phyloP scores from a whole-genome alignment of 164 flowering plant species.

The Berberis vulgaris region DNA sequence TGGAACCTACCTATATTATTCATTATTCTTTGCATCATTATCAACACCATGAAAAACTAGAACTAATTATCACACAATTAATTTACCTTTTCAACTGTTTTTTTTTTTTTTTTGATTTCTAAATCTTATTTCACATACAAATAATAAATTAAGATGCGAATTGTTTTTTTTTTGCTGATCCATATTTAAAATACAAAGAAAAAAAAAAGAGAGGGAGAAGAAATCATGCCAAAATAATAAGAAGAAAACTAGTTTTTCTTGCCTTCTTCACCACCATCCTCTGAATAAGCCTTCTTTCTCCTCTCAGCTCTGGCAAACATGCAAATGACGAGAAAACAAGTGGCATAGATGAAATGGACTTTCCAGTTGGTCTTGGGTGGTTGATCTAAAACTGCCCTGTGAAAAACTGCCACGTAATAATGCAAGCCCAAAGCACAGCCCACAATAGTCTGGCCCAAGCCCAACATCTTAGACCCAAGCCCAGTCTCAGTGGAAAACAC shows the following conservation, averaged over 20 bases:
- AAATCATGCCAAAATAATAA: neutral
- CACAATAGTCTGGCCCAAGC: slow-evolving; percentile 71
- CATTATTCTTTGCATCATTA: too few species aligned
- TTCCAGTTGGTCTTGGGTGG: slow-evolving; percentile 89
- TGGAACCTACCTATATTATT: too few species aligned
- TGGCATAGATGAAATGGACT: slow-evolving; percentile 77
- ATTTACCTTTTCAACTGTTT: too few species aligned
- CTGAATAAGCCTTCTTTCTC: slow-evolving; percentile 86
- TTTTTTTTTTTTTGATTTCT: too few species aligned
- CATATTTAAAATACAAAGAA: neutral
- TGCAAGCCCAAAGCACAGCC: slow-evolving; percentile 80
- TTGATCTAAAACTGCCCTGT: slow-evolving; percentile 59
- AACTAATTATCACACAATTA: too few species aligned
- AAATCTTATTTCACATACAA: too few species aligned
- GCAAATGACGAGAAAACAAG: slow-evolving; percentile 70
- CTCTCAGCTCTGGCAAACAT: slow-evolving; percentile 50
- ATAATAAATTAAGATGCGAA: too few species aligned
- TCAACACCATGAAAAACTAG: too few species aligned
- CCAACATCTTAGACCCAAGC: slow-evolving; percentile 47
- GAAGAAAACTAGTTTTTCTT: slow-evolving; percentile 42
- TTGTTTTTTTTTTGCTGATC: too few species aligned
- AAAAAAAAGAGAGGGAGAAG: neutral
- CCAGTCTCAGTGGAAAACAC: slow-evolving; percentile 66
- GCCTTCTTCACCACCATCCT: slow-evolving; percentile 74
- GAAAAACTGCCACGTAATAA: slow-evolving; percentile 78